Evolutionary conservation across 169 alveolate genomes (phyloP).

Genomic region (Plasmodium fragile): DNA sequence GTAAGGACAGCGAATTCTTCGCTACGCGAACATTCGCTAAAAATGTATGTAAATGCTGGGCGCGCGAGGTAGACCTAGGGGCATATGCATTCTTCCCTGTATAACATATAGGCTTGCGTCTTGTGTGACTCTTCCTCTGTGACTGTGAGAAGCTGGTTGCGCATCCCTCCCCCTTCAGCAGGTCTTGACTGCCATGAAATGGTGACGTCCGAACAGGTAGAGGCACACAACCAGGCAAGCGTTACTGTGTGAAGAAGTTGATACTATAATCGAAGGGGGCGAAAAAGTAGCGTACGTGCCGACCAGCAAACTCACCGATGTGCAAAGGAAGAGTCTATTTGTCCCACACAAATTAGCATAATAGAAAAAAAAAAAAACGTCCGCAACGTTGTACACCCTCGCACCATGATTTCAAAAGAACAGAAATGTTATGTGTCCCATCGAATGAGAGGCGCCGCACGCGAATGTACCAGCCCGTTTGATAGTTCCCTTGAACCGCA

Average conservation of each 20-base stretch:
- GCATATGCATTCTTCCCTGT: background rate
- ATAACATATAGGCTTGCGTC: background rate
- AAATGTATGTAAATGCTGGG: background rate
- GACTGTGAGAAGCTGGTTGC: background rate
- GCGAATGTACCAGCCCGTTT: background rate
- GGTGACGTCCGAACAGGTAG: background rate
- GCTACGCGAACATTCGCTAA: background rate
- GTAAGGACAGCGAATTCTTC: background rate
- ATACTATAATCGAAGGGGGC: background rate
- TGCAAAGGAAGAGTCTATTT: background rate
- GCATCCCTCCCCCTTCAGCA: background rate
- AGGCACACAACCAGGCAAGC: background rate
- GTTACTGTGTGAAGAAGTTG: background rate
- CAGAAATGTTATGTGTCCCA: background rate
- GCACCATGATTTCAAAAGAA: background rate
- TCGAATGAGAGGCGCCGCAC: slow-evolving; percentile 11
- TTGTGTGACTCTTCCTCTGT: background rate
- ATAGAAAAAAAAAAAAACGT: background rate
- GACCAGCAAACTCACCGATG: background rate
- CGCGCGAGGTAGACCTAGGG: background rate
- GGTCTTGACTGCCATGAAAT: background rate
- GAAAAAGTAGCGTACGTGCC: background rate
- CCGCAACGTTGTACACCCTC: background rate
- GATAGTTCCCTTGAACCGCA: background rate
- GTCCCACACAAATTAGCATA: background rate